phyloP scores from a whole-genome alignment of 176 grass and related monocot genomes.

The Carex littledalei region DNA sequence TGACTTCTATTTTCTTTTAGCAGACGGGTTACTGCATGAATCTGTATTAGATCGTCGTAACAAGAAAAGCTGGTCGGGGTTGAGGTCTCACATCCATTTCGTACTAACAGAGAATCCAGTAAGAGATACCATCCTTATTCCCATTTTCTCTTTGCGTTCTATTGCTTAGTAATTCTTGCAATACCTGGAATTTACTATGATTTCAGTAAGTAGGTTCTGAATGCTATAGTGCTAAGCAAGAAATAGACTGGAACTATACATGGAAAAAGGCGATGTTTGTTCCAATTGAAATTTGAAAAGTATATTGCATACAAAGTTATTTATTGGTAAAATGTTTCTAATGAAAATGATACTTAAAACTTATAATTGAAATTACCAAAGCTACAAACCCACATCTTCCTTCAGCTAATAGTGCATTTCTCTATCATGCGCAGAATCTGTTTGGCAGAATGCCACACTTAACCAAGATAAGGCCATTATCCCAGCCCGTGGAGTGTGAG shows the following conservation, averaged over 20 bases:
- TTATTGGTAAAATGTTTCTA: not conserved
- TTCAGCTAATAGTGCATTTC: not conserved
- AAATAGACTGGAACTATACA: not conserved
- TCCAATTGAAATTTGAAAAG: not conserved
- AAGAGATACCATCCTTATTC: not conserved
- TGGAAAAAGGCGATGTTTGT: not conserved
- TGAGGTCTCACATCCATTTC: constrained; percentile 5
- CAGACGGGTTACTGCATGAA: constrained; percentile 16
- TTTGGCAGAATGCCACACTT: constrained; percentile 31
- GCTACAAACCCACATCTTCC: not conserved
- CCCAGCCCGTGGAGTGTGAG: constrained; percentile 26
- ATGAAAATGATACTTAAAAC: constrained; percentile 8
- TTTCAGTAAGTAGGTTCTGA: not conserved
- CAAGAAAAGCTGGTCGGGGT: constrained; percentile 3
- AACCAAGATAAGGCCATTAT: constrained; percentile 11
- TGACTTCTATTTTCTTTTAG: not conserved
- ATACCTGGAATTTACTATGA: not conserved
- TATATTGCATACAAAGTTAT: not conserved
- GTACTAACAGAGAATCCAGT: not conserved
- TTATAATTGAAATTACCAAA: not conserved
- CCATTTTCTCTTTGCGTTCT: not conserved
- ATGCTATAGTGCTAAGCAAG: not conserved
- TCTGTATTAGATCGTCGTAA: constrained; percentile 5
- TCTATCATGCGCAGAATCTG: constrained; percentile 31
- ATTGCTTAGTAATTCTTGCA: not conserved